Percentiles rank a stretch among this genome's conserved stretches.
Evolutionary conservation across 2,329 filamentous ascomycete species (phyloP).

Genomic region (Cladosporium sp.): DNA sequence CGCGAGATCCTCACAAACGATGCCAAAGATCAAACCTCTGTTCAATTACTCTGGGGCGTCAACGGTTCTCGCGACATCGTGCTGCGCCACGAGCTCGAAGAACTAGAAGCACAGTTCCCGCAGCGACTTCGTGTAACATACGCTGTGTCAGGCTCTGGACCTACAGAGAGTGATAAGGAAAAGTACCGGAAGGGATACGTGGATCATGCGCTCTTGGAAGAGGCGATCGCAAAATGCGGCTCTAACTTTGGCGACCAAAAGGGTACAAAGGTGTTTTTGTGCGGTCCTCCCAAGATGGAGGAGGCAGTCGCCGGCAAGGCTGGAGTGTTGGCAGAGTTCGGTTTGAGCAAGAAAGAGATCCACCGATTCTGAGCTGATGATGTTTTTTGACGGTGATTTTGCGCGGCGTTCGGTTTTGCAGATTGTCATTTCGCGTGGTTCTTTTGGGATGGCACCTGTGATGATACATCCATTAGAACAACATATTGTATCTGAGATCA

Average conservation of each 20-base stretch:
- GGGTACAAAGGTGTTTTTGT: constrained; percentile 64
- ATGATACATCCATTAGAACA: not conserved
- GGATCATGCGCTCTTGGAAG: constrained; percentile 56
- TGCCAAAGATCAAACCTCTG: constrained; percentile 60
- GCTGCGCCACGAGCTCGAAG: constrained; percentile 57
- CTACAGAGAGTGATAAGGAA: constrained; percentile 36
- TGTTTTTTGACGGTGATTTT: not conserved
- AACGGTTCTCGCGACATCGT: constrained; percentile 65
- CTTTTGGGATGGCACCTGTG: not conserved
- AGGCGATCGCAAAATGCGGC: constrained; percentile 46
- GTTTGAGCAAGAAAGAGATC: constrained; percentile 59
- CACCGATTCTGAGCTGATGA: constrained; percentile 53
- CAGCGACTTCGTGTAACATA: constrained; percentile 60
- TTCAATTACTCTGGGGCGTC: constrained; percentile 67
- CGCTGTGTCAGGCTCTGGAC: constrained; percentile 53
- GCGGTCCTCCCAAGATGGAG: constrained; percentile 69
- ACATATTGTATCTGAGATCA: too few species aligned
- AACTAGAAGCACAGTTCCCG: constrained; percentile 51
- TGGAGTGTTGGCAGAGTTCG: constrained; percentile 59
- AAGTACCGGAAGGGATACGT: constrained; percentile 58
- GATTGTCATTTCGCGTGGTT: not conserved
- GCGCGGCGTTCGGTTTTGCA: not conserved
- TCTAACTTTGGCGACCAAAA: constrained; percentile 33
- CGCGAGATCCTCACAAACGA: constrained; percentile 50
- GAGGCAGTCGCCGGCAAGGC: constrained; percentile 53